Conservation (phyloP, 2,329 filamentous ascomycete genomes). For the Monilinia fructicola region DNA sequence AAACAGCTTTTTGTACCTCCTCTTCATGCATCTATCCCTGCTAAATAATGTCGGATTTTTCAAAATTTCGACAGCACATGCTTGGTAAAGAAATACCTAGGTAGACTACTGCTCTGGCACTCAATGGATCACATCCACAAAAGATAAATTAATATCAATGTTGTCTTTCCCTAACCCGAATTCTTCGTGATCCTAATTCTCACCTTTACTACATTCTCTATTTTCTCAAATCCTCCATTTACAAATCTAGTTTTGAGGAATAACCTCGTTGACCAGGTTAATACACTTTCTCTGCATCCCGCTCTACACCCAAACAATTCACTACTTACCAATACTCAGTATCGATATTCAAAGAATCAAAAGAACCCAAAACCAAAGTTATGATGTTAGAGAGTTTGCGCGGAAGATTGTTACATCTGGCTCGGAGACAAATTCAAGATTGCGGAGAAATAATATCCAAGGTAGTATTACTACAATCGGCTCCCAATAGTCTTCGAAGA, state of each 20-base stretch:
- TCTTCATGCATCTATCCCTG: background rate
- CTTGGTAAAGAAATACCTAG: slow-evolving; percentile 30
- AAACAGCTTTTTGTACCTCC: slow-evolving; percentile 19
- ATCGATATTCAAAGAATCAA: slow-evolving; percentile 27
- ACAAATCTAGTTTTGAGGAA: slow-evolving; percentile 31
- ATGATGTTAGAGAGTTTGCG: slow-evolving; percentile 27
- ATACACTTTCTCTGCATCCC: background rate
- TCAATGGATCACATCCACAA: slow-evolving; percentile 26
- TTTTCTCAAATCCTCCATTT: slow-evolving; percentile 28
- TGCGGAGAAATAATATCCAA: slow-evolving; percentile 26
- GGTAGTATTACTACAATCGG: slow-evolving; percentile 30
- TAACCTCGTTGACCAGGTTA: slow-evolving; percentile 33
- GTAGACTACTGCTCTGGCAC: slow-evolving; percentile 26
- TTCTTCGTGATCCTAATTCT: slow-evolving; percentile 29
- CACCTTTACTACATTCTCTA: slow-evolving; percentile 28
- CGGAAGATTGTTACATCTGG: slow-evolving; percentile 24
- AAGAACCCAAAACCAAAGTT: slow-evolving; percentile 25
- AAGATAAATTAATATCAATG: slow-evolving; percentile 26
- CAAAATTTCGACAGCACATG: slow-evolving; percentile 28
- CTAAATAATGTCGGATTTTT: slow-evolving; percentile 25
- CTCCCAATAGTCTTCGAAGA: slow-evolving; percentile 26
- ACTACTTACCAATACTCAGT: slow-evolving; percentile 16
- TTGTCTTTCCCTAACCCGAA: slow-evolving; percentile 27
- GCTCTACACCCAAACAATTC: too few relatives aligned
- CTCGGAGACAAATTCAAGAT: background rate